A percentile compares a stretch with the other conserved stretches of the same genome.
Evolutionary conservation across 306 rosid genomes (phyloP).

Genomic region (Acacia confusa): DNA sequence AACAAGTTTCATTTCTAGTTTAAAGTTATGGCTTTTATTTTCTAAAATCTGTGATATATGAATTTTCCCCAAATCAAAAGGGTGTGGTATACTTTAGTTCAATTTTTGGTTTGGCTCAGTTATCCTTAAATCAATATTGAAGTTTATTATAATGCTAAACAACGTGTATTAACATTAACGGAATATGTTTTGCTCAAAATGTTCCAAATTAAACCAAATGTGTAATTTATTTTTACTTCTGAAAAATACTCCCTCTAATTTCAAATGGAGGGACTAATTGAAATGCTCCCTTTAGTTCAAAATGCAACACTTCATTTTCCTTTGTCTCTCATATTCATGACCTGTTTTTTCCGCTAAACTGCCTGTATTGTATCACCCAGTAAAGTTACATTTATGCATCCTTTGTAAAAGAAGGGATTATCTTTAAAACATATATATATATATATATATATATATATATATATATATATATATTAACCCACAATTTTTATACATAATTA

Average conservation of each 20-base stretch:
- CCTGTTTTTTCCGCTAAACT: no score
- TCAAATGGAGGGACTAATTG: not conserved
- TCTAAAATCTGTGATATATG: not conserved
- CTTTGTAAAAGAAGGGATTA: no score
- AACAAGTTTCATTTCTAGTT: not conserved
- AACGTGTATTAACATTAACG: not conserved
- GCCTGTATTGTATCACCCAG: no score
- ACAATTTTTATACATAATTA: no score
- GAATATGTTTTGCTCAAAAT: not conserved
- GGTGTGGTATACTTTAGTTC: not conserved
- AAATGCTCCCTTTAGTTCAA: no score
- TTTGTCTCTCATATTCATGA: no score
- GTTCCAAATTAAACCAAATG: not conserved
- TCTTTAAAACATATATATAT: no score
- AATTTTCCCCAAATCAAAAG: not conserved
- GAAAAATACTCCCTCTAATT: not conserved
- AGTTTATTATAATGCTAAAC: not conserved
- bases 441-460: no score
- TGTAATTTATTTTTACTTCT: not conserved
- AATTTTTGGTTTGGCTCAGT: not conserved
- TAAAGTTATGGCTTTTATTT: not conserved
- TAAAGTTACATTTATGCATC: no score
- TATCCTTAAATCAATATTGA: not conserved
- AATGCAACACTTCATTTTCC: no score
- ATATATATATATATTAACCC: no score